A percentile compares a stretch with the other conserved stretches of the same genome.
phyloP scores from a whole-genome alignment of 208 protist species.

The Porcisia hertigi region DNA sequence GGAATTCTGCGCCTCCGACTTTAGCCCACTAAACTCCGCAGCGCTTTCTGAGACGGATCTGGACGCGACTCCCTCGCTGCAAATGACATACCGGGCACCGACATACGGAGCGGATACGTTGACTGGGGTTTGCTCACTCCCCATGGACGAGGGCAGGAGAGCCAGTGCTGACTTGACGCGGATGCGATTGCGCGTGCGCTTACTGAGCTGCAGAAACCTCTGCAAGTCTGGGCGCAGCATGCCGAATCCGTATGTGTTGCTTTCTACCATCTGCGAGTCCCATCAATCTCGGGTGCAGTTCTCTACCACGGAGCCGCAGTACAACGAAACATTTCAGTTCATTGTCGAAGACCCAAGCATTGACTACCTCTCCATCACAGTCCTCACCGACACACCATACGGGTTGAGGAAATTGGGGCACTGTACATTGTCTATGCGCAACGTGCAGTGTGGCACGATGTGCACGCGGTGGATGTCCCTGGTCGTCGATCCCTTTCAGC shows the following conservation, averaged over 20 bases:
- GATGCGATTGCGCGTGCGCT: conserved; percentile 53
- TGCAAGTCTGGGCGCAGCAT: conserved; percentile 22
- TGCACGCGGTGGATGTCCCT: conserved; percentile 69
- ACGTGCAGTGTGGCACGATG: conserved; percentile 60
- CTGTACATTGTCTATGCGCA: conserved; percentile 78
- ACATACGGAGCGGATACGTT: background rate
- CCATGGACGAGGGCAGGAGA: background rate
- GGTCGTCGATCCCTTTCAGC: conserved; percentile 48
- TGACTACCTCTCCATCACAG: conserved; percentile 66
- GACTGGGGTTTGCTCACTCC: background rate
- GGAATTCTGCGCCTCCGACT: conserved; percentile 49
- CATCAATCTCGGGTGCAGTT: conserved; percentile 55
- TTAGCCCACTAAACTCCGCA: conserved; percentile 21
- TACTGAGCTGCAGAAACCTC: conserved; percentile 72
- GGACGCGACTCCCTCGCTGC: conserved; percentile 18
- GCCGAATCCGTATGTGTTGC: conserved; percentile 78
- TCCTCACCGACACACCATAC: conserved; percentile 82
- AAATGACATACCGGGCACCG: conserved; percentile 1
- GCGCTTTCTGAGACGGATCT: conserved; percentile 25
- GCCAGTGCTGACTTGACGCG: background rate
- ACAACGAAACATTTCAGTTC: conserved; percentile 74
- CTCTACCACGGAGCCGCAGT: conserved; percentile 58
- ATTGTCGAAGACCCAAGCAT: conserved; percentile 46
- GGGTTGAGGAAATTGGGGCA: conserved; percentile 74
- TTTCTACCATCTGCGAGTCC: conserved; percentile 70